phyloP scores from a whole-genome alignment of 176 grass and related monocot genomes.

The Oryza rufipogon region DNA sequence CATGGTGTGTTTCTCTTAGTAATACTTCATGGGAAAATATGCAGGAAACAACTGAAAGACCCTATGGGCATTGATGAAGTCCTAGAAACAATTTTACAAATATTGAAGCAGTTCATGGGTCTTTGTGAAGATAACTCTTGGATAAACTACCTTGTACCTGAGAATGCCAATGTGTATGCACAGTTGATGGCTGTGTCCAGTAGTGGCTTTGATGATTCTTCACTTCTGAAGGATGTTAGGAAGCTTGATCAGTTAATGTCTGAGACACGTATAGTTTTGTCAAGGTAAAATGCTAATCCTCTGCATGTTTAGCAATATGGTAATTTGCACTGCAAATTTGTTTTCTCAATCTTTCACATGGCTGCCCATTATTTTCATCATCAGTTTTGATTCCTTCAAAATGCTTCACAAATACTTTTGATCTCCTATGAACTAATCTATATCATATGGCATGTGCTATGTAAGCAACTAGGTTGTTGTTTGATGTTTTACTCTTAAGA shows the following conservation, averaged over 20 bases:
- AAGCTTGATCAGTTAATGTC: slow-evolving; percentile 90
- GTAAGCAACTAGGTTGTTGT: background rate
- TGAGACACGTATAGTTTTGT: slow-evolving; percentile 77
- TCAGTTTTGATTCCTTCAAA: background rate
- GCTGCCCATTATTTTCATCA: background rate
- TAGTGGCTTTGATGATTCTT: slow-evolving; percentile 65
- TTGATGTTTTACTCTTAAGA: background rate
- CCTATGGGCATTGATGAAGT: slow-evolving; percentile 76
- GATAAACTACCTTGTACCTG: slow-evolving; percentile 86
- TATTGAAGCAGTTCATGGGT: slow-evolving; percentile 72
- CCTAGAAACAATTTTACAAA: slow-evolving; percentile 64
- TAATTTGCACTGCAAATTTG: slow-evolving; percentile 14
- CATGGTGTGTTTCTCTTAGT: background rate
- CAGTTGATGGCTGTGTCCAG: slow-evolving; percentile 72
- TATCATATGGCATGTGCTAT: slow-evolving; percentile 19
- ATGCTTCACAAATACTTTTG: background rate
- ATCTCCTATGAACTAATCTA: slow-evolving; percentile 1
- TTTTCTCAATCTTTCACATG: slow-evolving; percentile 6
- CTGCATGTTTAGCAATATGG: background rate
- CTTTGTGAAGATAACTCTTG: slow-evolving; percentile 65
- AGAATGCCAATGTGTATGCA: slow-evolving; percentile 68
- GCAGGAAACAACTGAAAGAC: slow-evolving; percentile 93
- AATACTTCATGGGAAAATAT: slow-evolving; percentile 34
- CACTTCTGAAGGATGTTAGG: slow-evolving; percentile 69
- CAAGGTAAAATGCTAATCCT: slow-evolving; percentile 67